Evolutionary conservation across 352 stramenopile species (phyloP), one percentile per base, ranked within the genome.

Genomic region (Elongisporangium anandrum): DNA sequence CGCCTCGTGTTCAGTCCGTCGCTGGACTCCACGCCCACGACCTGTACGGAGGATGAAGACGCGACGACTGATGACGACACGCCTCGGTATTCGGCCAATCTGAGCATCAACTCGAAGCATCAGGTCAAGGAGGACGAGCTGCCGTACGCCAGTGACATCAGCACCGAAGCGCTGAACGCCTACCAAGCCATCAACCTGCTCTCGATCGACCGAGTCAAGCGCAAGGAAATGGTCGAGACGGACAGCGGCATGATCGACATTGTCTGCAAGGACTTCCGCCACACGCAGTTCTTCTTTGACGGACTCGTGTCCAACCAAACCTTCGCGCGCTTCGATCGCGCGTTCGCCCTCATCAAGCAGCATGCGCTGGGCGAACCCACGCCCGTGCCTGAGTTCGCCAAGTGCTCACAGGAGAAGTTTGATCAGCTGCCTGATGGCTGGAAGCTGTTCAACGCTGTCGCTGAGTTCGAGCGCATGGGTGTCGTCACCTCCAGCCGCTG

Each of bases 231-330:
- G 62, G 77, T 73, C 20, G 85, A 94, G 64, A 87, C 68, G 0
- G 83, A 94, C 54, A 88, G 66, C 34, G 85, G 85, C 10, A 24
- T 92, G 20, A 57, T 94, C 7, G 81, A 92, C 50, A 57, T 94
- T 38, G 66, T 89, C 12, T 87, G 81, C 59, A 94, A 94, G 52
- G 85, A 94, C 67, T 89, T 93, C 49, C 83, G 85, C 4, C 83
- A 80, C 38, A 61, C 92, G 8, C 83, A 92, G 55, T 88, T 94
- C 61, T 60, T 83, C 34, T 92, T 93, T 57, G 71, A 80, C 51
- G 81, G 83, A 2, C 68, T 94, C 16, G 80, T 94, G 1, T 75
- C 77, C 48, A 84, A 88, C 53, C 85, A 93, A 48, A 91, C 81
- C 22, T 94, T 92, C 62, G 86, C 75, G 50, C 67, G 77, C 29